phyloP scores from a whole-genome alignment of 208 protist species.

The Trypanosoma scelopori region DNA sequence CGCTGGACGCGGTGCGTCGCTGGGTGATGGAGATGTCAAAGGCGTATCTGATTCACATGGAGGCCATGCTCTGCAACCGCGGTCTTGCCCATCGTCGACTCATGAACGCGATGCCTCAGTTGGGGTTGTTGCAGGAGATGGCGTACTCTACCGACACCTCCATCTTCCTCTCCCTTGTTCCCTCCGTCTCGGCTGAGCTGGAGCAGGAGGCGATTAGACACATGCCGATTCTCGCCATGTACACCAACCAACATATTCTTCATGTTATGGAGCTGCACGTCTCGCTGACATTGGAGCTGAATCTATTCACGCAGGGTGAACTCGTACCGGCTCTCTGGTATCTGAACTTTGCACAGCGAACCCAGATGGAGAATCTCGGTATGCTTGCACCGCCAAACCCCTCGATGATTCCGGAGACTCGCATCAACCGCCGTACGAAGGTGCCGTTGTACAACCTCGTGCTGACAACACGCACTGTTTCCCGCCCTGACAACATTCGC shows the following conservation, averaged over 20 bases:
- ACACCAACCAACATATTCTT: constrained; percentile 67
- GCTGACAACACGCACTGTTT: constrained; percentile 60
- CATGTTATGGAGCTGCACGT: constrained; percentile 74
- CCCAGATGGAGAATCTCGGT: constrained; percentile 70
- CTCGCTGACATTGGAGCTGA: constrained; percentile 68
- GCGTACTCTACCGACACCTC: constrained; percentile 68
- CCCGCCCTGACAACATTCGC: constrained; percentile 39
- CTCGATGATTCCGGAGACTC: constrained; percentile 56
- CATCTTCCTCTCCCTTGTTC: constrained; percentile 64
- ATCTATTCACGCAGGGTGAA: constrained; percentile 75
- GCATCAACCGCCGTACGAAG: constrained; percentile 75
- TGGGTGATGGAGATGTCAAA: constrained; percentile 69
- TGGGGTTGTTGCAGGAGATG: constrained; percentile 65
- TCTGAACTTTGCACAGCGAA: constrained; percentile 65
- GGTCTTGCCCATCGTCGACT: constrained; percentile 76
- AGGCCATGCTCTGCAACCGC: constrained; percentile 88
- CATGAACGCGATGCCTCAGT: constrained; percentile 62
- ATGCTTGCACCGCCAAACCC: constrained; percentile 39
- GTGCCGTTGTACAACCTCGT: constrained; percentile 79
- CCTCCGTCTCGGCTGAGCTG: constrained; percentile 38
- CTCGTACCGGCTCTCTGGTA: constrained; percentile 78
- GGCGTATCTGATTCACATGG: constrained; percentile 69
- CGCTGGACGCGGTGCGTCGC: constrained; percentile 51
- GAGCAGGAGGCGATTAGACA: constrained; percentile 51
- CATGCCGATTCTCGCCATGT: constrained; percentile 65